Evolutionary conservation across 164 flowering plant species (phyloP).

Genomic region (Umbellularia californica): DNA sequence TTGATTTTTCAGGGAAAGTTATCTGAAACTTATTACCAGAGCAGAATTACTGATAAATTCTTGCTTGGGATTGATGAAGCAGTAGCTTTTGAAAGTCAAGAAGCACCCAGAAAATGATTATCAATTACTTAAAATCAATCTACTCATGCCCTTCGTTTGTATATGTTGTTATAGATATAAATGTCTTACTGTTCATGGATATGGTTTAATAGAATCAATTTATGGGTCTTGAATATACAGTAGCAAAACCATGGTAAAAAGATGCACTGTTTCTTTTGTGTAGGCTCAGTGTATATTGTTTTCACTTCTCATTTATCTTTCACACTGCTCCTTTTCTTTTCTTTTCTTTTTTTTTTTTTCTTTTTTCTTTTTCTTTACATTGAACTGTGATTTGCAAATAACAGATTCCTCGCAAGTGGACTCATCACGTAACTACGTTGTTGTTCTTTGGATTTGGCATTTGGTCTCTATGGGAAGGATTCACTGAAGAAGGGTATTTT

Average conservation of each 20-base stretch:
- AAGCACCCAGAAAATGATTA: no score
- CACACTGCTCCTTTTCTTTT: no score
- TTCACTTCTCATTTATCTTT: background rate
- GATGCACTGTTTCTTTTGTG: background rate
- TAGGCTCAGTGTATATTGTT: background rate
- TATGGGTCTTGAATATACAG: no score
- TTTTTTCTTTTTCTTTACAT: background rate
- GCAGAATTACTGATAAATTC: no score
- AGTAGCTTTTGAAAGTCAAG: no score
- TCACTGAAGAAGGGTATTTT: slow-evolving; percentile 59
- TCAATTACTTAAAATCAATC: no score
- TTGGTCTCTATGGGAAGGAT: slow-evolving; percentile 93
- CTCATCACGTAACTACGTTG: slow-evolving; percentile 87
- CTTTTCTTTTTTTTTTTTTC: background rate
- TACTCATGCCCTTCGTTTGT: background rate
- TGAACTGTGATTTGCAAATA: background rate
- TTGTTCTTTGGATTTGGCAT: slow-evolving; percentile 90
- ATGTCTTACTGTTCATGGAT: background rate
- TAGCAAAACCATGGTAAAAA: no score
- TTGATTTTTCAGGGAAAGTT: no score
- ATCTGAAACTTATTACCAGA: no score
- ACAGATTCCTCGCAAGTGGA: slow-evolving; percentile 80
- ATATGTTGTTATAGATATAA: background rate
- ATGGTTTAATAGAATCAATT: no score
- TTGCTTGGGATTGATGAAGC: no score